phyloP scores from a whole-genome alignment of 192 early-diverging fungal species.

The Entomortierella beljakovae region DNA sequence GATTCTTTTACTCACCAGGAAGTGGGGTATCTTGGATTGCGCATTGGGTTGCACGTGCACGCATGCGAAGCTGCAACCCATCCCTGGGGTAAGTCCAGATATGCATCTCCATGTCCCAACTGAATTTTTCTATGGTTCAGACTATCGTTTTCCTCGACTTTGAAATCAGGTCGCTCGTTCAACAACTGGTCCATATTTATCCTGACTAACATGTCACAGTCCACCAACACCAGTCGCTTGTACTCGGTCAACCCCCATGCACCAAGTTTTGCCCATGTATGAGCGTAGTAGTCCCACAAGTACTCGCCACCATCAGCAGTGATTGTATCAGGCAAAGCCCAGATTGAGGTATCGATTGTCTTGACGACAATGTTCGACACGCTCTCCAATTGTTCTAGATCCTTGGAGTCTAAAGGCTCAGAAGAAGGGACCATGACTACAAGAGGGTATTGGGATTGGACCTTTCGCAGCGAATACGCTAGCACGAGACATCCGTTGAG shows the following conservation, averaged over 20 bases:
- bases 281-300: slow-evolving; percentile 22
- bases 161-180: slow-evolving; percentile 24
- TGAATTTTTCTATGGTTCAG: slow-evolving; percentile 5
- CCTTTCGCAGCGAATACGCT: slow-evolving; percentile 20
- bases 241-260: slow-evolving; percentile 70
- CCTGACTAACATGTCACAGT: slow-evolving; percentile 75
- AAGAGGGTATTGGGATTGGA: slow-evolving; percentile 17
- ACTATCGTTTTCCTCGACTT: background rate
- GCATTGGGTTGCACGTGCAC: slow-evolving; percentile 61
- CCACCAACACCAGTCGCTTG: slow-evolving; percentile 71
- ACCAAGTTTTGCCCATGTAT: slow-evolving; percentile 74
- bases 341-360: slow-evolving; percentile 9
- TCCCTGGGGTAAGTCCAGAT: slow-evolving; percentile 20
- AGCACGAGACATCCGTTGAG: slow-evolving; percentile 18
- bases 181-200: slow-evolving; percentile 77
- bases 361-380: slow-evolving; percentile 9
- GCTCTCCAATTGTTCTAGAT: background rate
- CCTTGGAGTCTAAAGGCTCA: background rate
- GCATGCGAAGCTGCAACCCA: slow-evolving; percentile 60
- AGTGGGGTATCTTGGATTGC: slow-evolving; percentile 50
- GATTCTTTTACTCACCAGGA: slow-evolving; percentile 39
- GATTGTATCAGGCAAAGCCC: background rate
- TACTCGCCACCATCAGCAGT: slow-evolving; percentile 10
- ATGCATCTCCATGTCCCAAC: slow-evolving; percentile 8
- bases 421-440: slow-evolving; percentile 22